Conservation (phyloP, 2,329 filamentous ascomycete species). For the Colletotrichum tropicale region DNA sequence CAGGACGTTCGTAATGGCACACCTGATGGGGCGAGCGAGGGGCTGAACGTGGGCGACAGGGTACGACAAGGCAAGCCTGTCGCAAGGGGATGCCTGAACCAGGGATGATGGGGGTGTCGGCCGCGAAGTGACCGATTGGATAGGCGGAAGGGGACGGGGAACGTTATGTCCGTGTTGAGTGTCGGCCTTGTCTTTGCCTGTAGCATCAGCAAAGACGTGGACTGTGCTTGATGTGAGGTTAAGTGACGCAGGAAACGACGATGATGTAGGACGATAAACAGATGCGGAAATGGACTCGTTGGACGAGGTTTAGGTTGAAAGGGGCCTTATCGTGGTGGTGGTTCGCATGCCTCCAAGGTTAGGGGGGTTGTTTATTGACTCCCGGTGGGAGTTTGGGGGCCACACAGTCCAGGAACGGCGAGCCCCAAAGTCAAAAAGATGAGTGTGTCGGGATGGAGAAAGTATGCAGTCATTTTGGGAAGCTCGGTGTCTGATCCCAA, state of each 20-base stretch:
- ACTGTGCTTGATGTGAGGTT: background rate
- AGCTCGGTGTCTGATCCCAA: background rate
- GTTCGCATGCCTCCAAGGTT: background rate
- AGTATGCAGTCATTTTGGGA: background rate
- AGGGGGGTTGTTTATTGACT: background rate
- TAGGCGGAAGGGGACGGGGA: background rate
- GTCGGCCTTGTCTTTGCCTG: background rate
- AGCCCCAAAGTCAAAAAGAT: background rate
- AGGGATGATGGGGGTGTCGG: background rate
- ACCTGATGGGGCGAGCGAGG: background rate
- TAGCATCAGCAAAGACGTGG: background rate
- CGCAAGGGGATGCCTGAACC: constrained; percentile 5
- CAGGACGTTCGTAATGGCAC: constrained; percentile 1
- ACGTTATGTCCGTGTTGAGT: background rate
- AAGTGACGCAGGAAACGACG: background rate
- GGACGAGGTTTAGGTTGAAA: background rate
- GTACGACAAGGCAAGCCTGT: background rate
- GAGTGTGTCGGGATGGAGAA: background rate
- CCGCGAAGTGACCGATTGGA: constrained; percentile 9
- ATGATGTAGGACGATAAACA: background rate
- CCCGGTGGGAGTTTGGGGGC: background rate
- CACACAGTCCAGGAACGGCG: background rate
- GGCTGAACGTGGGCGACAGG: constrained; percentile 8
- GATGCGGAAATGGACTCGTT: background rate
- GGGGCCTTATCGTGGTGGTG: background rate